Percentiles rank a stretch among this genome's conserved stretches.
phyloP scores from a whole-genome alignment of 2,329 filamentous ascomycete genomes.

The Plectosphaerella plurivora region DNA sequence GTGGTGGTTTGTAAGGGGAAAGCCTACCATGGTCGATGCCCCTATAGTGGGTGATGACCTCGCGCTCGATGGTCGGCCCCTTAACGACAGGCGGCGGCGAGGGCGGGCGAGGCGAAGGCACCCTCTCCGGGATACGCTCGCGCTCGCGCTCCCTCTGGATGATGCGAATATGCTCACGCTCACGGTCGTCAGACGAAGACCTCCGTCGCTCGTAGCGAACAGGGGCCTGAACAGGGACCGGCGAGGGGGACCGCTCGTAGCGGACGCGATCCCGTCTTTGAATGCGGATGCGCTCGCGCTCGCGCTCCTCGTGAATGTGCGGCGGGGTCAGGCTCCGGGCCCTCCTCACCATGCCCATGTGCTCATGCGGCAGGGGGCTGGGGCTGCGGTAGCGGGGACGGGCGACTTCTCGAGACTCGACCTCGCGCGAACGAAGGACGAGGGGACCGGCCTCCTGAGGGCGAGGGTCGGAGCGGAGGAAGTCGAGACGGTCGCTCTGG shows the following conservation, averaged over 20 bases:
- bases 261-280: slow-evolving; percentile 32
- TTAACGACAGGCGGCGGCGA: slow-evolving; percentile 62
- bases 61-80: slow-evolving; percentile 77
- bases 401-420: slow-evolving; percentile 47
- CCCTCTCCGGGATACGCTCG: slow-evolving; percentile 30
- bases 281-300: slow-evolving; percentile 31
- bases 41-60: slow-evolving; percentile 84
- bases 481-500: slow-evolving; percentile 30
- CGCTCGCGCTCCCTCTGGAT: slow-evolving; percentile 39
- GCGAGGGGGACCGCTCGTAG: slow-evolving; percentile 29
- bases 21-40: slow-evolving; percentile 79
- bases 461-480: slow-evolving; percentile 46
- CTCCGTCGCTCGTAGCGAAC: slow-evolving; percentile 38
- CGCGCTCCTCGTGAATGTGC: slow-evolving; percentile 21
- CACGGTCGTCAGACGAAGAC: slow-evolving; percentile 32
- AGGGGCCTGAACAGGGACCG: slow-evolving; percentile 23
- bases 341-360: slow-evolving; percentile 30
- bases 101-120: slow-evolving; percentile 48
- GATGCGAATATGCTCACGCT: slow-evolving; percentile 45
- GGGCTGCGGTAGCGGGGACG: slow-evolving; percentile 41
- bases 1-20: neutral
- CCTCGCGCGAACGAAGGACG: slow-evolving; percentile 50
- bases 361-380: slow-evolving; percentile 29
- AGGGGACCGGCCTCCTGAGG: slow-evolving; percentile 44
- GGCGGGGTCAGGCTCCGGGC: slow-evolving; percentile 38